Base-by-base conservation (phyloP, 2,329 filamentous ascomycete species). In the Penicillium sp. region DNA sequence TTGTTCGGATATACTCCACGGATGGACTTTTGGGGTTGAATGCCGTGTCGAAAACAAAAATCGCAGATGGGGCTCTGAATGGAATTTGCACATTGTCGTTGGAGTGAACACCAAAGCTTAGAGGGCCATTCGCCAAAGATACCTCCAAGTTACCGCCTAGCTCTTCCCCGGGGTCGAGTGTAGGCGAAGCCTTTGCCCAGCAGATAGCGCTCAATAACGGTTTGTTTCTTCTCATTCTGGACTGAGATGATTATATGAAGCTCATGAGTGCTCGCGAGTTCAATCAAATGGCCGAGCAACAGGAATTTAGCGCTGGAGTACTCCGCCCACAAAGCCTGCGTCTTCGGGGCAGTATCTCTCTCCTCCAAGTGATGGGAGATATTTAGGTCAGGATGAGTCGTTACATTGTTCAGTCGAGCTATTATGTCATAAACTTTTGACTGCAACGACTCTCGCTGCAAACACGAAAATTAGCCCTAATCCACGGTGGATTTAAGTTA, bases 221-320 rank as follows among this genome's bases (percentile, higher is more conserved):
- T 64, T 31, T 72, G 69, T 27, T 71, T 69, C 37, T 69, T 66
- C 3, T 73, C 73, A 35, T 65, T 61, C 57, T 71, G 67, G 6
- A 71, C 68, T 57, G 73, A 70, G 31, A 79, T 62, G 15, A 78
- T 67, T 14, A 79, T 54, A 51, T 78, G 75, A 12, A 75, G 59
- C 46, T 75, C 71, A 49, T 67, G 62, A 4, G 53, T 60, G 22
- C 65, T 67, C 2, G 70, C 69, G 15, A 71, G 57, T 41, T 77
- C 69, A 26, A 77, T 68, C 14, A 79, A 64, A 51, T 75, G 70
- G n/a, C 74, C 73, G 4, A 79, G 66, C 20, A 79, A 71, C 20
- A 73, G 63, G 42, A 79, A 79, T 58, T 79, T 79, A 9, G 76
- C 70, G 47, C 77, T 78, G 7, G 74, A 77, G 57, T 79, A 78